These are phyloP conservation scores for Cordyceps cicadae DNA, from an alignment of 2,329 filamentous ascomycete genomes.

Conservation along the genomic window DNA sequence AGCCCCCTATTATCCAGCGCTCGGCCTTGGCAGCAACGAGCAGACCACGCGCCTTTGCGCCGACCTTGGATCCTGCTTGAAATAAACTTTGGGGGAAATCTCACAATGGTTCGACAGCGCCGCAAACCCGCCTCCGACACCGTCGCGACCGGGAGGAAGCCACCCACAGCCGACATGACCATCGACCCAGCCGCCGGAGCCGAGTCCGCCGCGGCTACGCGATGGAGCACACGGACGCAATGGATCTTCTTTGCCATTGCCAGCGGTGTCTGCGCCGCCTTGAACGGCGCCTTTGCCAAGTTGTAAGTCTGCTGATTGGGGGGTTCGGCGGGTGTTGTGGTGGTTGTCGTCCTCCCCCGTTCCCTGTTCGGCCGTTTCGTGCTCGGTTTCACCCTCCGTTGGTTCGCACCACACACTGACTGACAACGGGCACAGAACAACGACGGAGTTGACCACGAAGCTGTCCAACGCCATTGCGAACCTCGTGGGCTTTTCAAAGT, in stretches of 20 bases:
- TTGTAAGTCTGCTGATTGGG: conserved; percentile 44
- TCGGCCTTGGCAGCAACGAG: background rate
- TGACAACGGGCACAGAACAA: conserved; percentile 34
- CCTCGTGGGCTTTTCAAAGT: conserved; percentile 33
- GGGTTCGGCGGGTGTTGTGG: too few relatives aligned
- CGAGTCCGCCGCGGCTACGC: conserved; percentile 1
- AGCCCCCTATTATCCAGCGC: conserved; percentile 4
- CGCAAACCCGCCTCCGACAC: conserved; percentile 4
- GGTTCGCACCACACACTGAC: background rate
- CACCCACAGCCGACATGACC: background rate
- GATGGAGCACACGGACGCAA: conserved; percentile 30
- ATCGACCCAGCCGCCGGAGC: conserved; percentile 6
- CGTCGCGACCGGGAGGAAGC: background rate
- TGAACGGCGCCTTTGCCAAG: conserved; percentile 79
- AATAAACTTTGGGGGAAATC: conserved; percentile 6
- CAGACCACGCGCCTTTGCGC: background rate
- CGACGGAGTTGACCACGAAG: conserved; percentile 44
- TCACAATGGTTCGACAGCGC: conserved; percentile 24
- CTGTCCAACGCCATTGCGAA: conserved; percentile 38
- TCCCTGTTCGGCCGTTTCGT: background rate
- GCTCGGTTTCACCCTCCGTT: background rate
- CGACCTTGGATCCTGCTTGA: background rate
- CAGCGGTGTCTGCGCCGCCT: conserved; percentile 69
- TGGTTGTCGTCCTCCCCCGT: background rate
- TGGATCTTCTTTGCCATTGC: conserved; percentile 65